Conservation (phyloP, 2,329 filamentous ascomycete species). For the Monosporascus sp. region DNA sequence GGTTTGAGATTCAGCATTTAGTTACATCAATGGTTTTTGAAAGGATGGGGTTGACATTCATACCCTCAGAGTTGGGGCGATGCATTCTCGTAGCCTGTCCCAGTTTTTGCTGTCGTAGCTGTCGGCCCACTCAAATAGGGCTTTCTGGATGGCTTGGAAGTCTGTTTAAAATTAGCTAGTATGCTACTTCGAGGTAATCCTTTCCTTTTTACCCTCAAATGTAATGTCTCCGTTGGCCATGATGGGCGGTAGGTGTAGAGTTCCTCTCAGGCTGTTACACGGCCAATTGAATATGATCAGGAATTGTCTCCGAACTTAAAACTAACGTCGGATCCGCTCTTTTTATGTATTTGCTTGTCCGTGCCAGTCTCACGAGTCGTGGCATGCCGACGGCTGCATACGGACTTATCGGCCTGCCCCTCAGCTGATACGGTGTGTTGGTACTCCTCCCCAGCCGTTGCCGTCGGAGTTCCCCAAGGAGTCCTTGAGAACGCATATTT, state of each 20-base stretch:
- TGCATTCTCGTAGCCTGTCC: conserved; percentile 51
- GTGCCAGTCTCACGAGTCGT: neutral
- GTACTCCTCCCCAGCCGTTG: neutral
- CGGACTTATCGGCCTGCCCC: neutral
- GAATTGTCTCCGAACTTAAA: no score
- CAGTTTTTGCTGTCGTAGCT: conserved; percentile 62
- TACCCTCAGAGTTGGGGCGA: conserved; percentile 54
- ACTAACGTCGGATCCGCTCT: no score
- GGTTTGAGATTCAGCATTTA: conserved; percentile 1
- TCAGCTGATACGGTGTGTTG: neutral
- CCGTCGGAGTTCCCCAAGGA: neutral
- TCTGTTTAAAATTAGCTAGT: conserved; percentile 12
- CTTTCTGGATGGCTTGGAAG: conserved; percentile 25
- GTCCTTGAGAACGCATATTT: neutral
- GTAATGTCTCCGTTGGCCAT: conserved; percentile 9
- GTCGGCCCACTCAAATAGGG: conserved; percentile 53
- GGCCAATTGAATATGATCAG: neutral
- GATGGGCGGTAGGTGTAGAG: neutral
- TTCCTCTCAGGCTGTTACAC: neutral
- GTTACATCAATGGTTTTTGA: conserved; percentile 2
- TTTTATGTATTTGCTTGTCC: neutral
- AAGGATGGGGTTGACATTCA: conserved; percentile 8
- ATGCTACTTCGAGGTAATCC: neutral
- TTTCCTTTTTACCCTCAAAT: conserved; percentile 1
- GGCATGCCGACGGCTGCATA: neutral